Percentiles rank a stretch among this genome's conserved stretches.
phyloP scores from a whole-genome alignment of 495 filamentous ascomycete species.

The Neurospora sp. region DNA sequence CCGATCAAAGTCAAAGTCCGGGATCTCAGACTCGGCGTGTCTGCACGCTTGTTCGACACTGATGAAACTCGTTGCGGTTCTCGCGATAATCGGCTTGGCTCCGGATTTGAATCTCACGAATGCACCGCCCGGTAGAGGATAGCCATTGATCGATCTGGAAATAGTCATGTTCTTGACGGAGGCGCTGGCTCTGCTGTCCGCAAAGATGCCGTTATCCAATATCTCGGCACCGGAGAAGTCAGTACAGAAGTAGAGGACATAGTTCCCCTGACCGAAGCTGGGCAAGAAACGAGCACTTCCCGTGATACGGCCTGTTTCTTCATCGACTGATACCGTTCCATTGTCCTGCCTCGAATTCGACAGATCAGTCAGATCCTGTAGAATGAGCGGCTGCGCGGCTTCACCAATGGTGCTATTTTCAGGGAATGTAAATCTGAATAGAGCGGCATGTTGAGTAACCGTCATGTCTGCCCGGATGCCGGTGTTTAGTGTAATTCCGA shows the following conservation, averaged over 20 bases:
- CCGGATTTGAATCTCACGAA: constrained; percentile 18
- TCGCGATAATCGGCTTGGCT: constrained; percentile 43
- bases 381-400: constrained; percentile 47
- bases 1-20: constrained; percentile 52
- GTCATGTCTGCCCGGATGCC: constrained; percentile 62
- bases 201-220: constrained; percentile 55
- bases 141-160: constrained; percentile 50
- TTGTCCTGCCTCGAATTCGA: constrained; percentile 52
- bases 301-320: constrained; percentile 48
- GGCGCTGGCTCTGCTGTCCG: constrained; percentile 45
- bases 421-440: constrained; percentile 63
- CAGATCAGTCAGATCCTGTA: constrained; percentile 59
- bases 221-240: constrained; percentile 58
- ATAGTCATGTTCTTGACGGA: constrained; percentile 46
- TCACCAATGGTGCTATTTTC: constrained; percentile 21
- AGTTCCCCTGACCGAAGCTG: constrained; percentile 59
- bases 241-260: constrained; percentile 52
- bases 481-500: constrained; percentile 48
- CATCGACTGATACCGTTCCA: constrained; percentile 45
- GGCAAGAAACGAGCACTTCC: constrained; percentile 57
- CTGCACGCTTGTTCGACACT: constrained; percentile 54
- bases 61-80: constrained; percentile 64
- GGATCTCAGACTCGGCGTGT: constrained; percentile 59
- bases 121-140: constrained; percentile 48
- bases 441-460: constrained; percentile 48